Evolutionary conservation across 176 grass and related monocot genomes (phyloP).

Genomic region (Eremochloa ophiuroides): DNA sequence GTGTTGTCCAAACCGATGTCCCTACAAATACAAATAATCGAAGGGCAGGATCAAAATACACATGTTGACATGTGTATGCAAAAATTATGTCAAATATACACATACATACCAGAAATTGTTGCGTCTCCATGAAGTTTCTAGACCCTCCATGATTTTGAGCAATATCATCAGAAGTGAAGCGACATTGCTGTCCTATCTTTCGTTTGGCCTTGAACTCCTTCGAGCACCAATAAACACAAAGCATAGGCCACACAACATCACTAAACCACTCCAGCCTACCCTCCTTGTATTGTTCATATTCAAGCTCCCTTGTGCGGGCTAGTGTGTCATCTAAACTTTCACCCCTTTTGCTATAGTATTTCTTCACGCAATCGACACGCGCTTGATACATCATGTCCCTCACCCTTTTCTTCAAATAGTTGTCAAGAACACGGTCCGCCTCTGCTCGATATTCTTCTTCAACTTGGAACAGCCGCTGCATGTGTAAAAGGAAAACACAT

Average conservation of each 20-base stretch:
- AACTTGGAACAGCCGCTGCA: neutral
- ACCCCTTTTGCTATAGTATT: neutral
- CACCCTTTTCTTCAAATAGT: neutral
- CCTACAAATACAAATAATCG: neutral
- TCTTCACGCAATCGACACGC: neutral
- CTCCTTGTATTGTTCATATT: too few relatives aligned
- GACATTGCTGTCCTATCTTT: too few relatives aligned
- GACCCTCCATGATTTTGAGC: neutral
- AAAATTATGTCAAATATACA: neutral
- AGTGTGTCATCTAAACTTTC: too few relatives aligned
- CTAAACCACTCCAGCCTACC: too few relatives aligned
- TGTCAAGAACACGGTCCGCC: too few relatives aligned
- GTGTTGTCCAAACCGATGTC: neutral
- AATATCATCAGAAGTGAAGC: neutral
- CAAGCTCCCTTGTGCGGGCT: too few relatives aligned
- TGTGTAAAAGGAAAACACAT: neutral
- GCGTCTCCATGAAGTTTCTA: neutral
- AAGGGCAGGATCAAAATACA: neutral
- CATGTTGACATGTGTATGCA: neutral
- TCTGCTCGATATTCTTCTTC: neutral
- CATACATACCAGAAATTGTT: neutral
- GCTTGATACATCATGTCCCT: neutral
- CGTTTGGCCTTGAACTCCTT: too few relatives aligned
- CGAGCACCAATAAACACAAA: too few relatives aligned
- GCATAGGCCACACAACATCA: too few relatives aligned